These are phyloP conservation scores for Hygrophila difformis DNA, from an alignment of 257 asterid genomes.

Conservation along the genomic window DNA sequence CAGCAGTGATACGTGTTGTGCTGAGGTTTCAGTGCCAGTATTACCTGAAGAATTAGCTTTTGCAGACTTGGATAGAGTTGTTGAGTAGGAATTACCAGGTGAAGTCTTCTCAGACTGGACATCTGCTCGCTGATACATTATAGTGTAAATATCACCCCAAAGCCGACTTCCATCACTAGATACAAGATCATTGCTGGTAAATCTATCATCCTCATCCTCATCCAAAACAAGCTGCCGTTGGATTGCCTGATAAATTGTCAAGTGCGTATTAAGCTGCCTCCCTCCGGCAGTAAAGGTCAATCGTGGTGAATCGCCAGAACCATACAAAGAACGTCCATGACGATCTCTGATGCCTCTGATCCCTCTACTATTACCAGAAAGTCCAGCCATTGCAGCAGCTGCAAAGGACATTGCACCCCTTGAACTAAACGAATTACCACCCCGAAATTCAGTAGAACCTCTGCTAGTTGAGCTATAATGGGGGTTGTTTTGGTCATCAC, in stretches of 20 bases:
- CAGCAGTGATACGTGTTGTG: slow-evolving; percentile 52
- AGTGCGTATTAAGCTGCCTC: slow-evolving; percentile 66
- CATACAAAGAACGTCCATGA: slow-evolving; percentile 47
- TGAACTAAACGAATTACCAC: slow-evolving; percentile 72
- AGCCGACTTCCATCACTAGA: slow-evolving; percentile 85
- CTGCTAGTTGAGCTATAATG: slow-evolving; percentile 74
- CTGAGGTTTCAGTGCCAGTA: slow-evolving; percentile 32
- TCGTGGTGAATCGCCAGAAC: slow-evolving; percentile 52
- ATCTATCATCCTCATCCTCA: slow-evolving; percentile 76
- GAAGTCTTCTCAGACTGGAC: slow-evolving; percentile 51
- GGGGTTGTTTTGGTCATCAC: slow-evolving; percentile 51
- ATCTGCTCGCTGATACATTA: slow-evolving; percentile 77
- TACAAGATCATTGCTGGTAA: slow-evolving; percentile 61
- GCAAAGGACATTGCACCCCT: slow-evolving; percentile 98
- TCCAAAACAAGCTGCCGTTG: slow-evolving; percentile 84
- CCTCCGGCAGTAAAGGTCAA: slow-evolving; percentile 80
- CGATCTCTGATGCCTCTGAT: slow-evolving; percentile 71
- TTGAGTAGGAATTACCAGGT: slow-evolving; percentile 43
- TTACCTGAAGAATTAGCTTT: slow-evolving; percentile 46
- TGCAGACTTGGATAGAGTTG: slow-evolving; percentile 43
- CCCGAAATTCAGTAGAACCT: slow-evolving; percentile 61
- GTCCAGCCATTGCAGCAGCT: slow-evolving; percentile 99
- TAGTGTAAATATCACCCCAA: slow-evolving; percentile 84
- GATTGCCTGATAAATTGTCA: slow-evolving; percentile 89
- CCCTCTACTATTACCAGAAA: slow-evolving; percentile 74